Evolutionary conservation across 176 grass and related monocot species (phyloP).

Genomic region (Avena eriantha): DNA sequence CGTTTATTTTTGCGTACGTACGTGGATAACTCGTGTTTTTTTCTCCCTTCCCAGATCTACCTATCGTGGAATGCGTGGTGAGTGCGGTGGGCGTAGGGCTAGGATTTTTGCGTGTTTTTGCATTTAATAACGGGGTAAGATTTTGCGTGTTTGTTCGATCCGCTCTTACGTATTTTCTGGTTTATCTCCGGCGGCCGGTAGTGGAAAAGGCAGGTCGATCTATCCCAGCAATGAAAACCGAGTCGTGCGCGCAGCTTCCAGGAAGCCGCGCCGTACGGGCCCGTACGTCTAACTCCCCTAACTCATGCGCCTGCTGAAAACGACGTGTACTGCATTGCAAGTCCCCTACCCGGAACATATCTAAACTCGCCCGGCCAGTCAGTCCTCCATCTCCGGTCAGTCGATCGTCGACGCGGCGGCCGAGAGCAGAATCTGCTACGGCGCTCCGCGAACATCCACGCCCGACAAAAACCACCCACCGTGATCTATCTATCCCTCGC

Average conservation of each 20-base stretch:
- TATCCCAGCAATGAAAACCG: not conserved
- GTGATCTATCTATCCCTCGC: not conserved
- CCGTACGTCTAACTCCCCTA: constrained; percentile 36
- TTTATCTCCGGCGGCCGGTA: not conserved
- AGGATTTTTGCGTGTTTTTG: not conserved
- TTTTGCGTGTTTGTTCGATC: not conserved
- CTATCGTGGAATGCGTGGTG: too few species aligned
- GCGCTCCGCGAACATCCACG: not conserved
- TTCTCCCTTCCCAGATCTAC: too few species aligned
- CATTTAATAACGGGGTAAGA: not conserved
- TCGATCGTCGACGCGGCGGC: not conserved
- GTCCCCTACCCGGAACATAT: not conserved
- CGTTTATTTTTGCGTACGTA: too few species aligned
- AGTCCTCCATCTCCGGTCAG: not conserved
- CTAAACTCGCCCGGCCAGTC: not conserved
- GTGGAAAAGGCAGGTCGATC: not conserved
- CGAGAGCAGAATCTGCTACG: not conserved
- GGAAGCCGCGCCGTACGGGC: not conserved
- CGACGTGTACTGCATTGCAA: too few species aligned
- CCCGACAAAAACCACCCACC: not conserved
- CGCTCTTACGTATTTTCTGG: not conserved
- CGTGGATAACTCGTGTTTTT: too few species aligned
- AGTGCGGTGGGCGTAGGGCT: not conserved
- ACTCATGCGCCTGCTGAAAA: not conserved
- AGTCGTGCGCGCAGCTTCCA: not conserved